phyloP scores from a whole-genome alignment of 345 rosid species.

The Kandelia obovata region DNA sequence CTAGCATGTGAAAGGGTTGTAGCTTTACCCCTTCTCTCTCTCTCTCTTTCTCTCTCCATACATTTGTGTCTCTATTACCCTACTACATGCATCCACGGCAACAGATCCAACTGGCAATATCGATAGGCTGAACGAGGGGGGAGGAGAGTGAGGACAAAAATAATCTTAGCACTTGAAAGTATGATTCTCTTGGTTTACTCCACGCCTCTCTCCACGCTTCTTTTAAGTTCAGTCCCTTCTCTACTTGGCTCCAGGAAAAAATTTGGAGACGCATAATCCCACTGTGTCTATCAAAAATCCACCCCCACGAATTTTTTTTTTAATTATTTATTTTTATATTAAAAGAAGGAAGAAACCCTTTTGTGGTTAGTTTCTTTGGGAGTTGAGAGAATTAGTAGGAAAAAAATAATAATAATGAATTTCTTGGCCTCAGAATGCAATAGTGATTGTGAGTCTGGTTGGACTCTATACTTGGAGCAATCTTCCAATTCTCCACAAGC shows the following conservation, averaged over 20 bases:
- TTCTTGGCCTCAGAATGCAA: constrained; percentile 52
- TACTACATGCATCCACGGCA: constrained; percentile 22
- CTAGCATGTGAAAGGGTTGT: constrained; percentile 51
- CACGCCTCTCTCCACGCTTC: neutral
- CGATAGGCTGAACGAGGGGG: constrained; percentile 6
- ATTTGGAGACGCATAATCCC: neutral
- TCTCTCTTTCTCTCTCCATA: constrained; percentile 5
- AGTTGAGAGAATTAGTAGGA: neutral
- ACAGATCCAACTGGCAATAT: constrained; percentile 44
- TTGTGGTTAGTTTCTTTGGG: constrained; percentile 1
- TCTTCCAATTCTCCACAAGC: constrained; percentile 41
- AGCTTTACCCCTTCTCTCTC: constrained; percentile 20
- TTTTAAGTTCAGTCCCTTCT: neutral
- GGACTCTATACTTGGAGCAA: constrained; percentile 93
- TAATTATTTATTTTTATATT: neutral
- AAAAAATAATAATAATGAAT: constrained; percentile 29
- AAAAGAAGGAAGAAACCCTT: neutral
- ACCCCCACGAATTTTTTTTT: neutral
- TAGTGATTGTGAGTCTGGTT: constrained; percentile 93
- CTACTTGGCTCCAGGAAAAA: neutral
- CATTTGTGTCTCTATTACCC: neutral
- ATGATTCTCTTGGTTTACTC: constrained; percentile 26
- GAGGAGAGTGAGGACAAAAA: constrained; percentile 30
- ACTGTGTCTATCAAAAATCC: neutral
- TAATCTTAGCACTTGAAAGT: constrained; percentile 22